Evolutionary conservation across 148 eudicot species (phyloP), one percentile per base, ranked within the genome.

Genomic region (Talinum fruticosum): DNA sequence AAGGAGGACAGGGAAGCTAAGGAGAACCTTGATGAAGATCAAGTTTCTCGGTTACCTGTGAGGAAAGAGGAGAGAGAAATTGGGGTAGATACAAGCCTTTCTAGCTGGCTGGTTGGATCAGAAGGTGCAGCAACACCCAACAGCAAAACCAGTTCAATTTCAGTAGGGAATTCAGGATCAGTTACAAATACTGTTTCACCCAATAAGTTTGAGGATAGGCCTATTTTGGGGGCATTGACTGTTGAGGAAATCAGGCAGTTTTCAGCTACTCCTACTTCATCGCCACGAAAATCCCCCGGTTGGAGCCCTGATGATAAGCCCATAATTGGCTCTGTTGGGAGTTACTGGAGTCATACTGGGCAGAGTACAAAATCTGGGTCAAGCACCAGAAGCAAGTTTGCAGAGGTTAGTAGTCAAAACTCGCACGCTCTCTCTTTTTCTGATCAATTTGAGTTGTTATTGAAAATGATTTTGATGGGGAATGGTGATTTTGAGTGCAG

Each of bases 291-390:
- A 75, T 83, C 88, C 2, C 90, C 86, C 1, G 76, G 84, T 62
- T 79, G 41, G 19, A 83, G 86, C 35, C 85, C 85, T 0, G 91
- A 88, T 77, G 92, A 88, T 37, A 79, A 69, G 66, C 91, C 90
- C 3, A 87, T 85, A 30, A 82, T 90, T 57, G 97, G 92, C 18
- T 85, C 83, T 45, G 88, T 87, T 66, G 93, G 97, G 78, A 88
- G 93, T 70, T 92, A 87, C 87, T 88, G 92, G 93, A 87, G 80
- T 75, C 86, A 81, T 75, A 88, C 87, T 12, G 89, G 73, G 37
- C 79, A 76, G 75, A 70, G 61, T 36, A 45, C 77, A 65, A 78
- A 69, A 1, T 80, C 85, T 2, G 83, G 73, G 29, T 80, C 86
- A 33, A 80, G 86, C 66, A 34, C 75, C 73, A 82, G 71, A 76